Conservation (phyloP, 1,139 yeast genomes). For the Suhomyces wounanorum region DNA sequence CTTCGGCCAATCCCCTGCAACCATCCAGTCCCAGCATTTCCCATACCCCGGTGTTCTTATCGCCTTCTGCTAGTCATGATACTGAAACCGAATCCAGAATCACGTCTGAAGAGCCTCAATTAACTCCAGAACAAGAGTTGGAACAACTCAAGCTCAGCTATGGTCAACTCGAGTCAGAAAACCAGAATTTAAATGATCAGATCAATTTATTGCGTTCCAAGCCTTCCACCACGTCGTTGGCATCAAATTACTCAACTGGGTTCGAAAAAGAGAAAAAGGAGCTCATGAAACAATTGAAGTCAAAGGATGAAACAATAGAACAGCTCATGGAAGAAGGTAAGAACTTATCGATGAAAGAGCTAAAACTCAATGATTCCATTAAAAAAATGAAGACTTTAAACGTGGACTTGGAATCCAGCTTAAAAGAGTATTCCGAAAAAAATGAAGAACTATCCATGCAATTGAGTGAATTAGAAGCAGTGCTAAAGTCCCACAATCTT, state of each 20-base stretch:
- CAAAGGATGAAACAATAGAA: slow-evolving; percentile 59
- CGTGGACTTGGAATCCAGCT: slow-evolving; percentile 39
- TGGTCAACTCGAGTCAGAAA: slow-evolving; percentile 5
- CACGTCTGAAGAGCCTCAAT: slow-evolving; percentile 10
- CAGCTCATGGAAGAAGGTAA: slow-evolving; percentile 78
- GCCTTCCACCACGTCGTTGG: not conserved
- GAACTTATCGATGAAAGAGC: slow-evolving; percentile 70
- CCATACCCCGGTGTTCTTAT: slow-evolving; percentile 6
- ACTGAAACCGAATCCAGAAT: slow-evolving; percentile 19
- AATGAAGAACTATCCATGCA: slow-evolving; percentile 31
- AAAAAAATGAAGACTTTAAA: slow-evolving; percentile 61
- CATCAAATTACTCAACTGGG: not conserved
- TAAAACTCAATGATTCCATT: slow-evolving; percentile 66
- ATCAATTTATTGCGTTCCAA: slow-evolving; percentile 4
- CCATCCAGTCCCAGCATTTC: slow-evolving; percentile 8
- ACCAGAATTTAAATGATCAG: slow-evolving; percentile 3
- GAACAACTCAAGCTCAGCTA: not conserved
- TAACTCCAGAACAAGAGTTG: slow-evolving; percentile 26
- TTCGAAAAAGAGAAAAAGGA: slow-evolving; percentile 9
- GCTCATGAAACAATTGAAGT: slow-evolving; percentile 34
- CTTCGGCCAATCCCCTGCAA: slow-evolving; percentile 10
- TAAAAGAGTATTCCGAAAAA: slow-evolving; percentile 35
- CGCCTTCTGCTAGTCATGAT: slow-evolving; percentile 7
- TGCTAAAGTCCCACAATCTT: slow-evolving; percentile 30
- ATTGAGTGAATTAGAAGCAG: slow-evolving; percentile 38